Percentiles rank a stretch among this genome's conserved stretches.
These are phyloP conservation scores for Teratosphaeria viscida DNA, from an alignment of 2,329 filamentous ascomycete genomes.

Conservation along the genomic window DNA sequence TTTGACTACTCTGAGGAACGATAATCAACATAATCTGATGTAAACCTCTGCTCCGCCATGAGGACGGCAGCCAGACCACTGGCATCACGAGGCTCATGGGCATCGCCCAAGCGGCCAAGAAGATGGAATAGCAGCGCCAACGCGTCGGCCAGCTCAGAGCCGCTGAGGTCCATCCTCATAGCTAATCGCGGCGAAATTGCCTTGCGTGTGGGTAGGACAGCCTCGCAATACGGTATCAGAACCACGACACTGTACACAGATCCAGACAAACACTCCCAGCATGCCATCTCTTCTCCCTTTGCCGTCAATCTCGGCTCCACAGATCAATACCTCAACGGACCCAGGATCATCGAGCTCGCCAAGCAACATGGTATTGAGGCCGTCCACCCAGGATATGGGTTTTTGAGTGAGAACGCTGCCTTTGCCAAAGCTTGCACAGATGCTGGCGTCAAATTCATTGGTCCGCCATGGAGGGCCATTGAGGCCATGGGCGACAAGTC, in stretches of 20 bases:
- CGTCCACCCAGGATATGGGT: conserved; percentile 93
- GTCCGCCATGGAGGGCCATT: conserved; percentile 68
- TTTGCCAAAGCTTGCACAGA: conserved; percentile 84
- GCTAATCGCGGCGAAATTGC: conserved; percentile 97
- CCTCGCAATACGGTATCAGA: conserved; percentile 75
- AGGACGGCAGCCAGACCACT: conserved; percentile 12
- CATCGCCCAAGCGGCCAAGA: conserved; percentile 9
- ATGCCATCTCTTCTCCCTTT: conserved; percentile 74
- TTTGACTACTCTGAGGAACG: not conserved
- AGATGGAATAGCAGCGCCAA: conserved; percentile 16
- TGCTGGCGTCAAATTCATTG: conserved; percentile 88
- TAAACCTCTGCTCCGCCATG: conserved; percentile 7
- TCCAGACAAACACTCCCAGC: conserved; percentile 76
- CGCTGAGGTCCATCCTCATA: conserved; percentile 64
- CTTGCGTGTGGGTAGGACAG: conserved; percentile 81
- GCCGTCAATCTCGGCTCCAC: conserved; percentile 74
- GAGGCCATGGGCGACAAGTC: conserved; percentile 86
- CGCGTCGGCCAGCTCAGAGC: conserved; percentile 7
- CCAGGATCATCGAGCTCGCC: conserved; percentile 80
- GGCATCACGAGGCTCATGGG: conserved; percentile 11
- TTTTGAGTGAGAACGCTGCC: conserved; percentile 79
- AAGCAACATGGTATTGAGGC: conserved; percentile 79
- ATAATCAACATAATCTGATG: not conserved
- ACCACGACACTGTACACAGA: conserved; percentile 95
- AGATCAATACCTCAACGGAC: conserved; percentile 83